Percentiles rank a stretch among this genome's conserved stretches.
Conservation (phyloP, 495 filamentous ascomycete species). For the Copromyces sp. region DNA sequence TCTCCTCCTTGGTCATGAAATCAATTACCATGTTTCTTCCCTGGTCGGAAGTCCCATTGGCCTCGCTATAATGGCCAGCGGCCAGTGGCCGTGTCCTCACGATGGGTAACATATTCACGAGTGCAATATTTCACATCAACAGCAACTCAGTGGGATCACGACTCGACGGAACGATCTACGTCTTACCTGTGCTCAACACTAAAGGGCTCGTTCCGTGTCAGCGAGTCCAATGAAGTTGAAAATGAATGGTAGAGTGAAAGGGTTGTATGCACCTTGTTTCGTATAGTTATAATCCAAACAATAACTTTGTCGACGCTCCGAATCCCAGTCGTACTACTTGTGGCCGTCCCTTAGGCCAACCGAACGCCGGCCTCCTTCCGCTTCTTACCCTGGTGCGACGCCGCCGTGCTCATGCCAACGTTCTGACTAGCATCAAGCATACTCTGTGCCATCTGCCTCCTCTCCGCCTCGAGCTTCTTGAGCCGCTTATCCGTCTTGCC, state of each 20-base stretch:
- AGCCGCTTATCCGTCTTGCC: constrained; percentile 94
- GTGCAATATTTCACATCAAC: neutral
- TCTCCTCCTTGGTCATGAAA: no score
- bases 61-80: neutral
- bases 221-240: neutral
- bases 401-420: constrained; percentile 72
- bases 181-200: neutral
- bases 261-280: constrained; percentile 4
- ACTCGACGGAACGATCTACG: neutral
- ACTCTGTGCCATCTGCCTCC: constrained; percentile 71
- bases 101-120: neutral
- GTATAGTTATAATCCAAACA: neutral
- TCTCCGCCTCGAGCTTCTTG: constrained; percentile 96
- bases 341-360: constrained; percentile 44
- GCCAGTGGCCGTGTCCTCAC: neutral
- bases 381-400: constrained; percentile 69
- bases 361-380: constrained; percentile 81
- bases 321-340: neutral
- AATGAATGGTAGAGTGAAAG: neutral
- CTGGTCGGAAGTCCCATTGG: neutral
- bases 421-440: constrained; percentile 71
- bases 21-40: no score
- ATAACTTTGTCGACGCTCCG: neutral
- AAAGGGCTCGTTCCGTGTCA: constrained; percentile 2
- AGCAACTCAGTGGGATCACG: neutral